Evolutionary conservation across 1,284 basidiomycete genomes (phyloP).

Genomic region (Apiotrichum montevideense): DNA sequence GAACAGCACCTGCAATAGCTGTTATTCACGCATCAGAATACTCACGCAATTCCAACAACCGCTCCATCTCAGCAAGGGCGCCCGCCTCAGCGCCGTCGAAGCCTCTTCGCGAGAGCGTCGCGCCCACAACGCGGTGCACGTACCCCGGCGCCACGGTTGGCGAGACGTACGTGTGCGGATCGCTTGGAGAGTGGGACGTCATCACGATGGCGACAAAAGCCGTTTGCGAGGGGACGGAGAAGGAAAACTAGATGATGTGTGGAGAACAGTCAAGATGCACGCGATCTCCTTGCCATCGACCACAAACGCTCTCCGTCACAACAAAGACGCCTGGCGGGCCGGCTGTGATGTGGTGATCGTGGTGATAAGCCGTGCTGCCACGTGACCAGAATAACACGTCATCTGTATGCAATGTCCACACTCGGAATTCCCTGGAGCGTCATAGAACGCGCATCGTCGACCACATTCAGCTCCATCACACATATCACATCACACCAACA

Average conservation of each 20-base stretch:
- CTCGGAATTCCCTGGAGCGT: not conserved
- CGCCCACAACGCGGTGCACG: slow-evolving; percentile 28
- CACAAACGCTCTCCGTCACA: no score
- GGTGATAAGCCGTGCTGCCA: no score
- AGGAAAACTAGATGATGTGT: not conserved
- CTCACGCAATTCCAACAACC: slow-evolving; percentile 37
- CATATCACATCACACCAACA: not conserved
- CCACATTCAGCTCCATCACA: not conserved
- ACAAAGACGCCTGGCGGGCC: no score
- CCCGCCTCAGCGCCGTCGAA: slow-evolving; percentile 41
- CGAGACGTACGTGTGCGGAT: slow-evolving; percentile 12
- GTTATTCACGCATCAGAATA: not conserved
- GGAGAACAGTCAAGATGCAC: no score
- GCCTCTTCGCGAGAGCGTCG: slow-evolving; percentile 25
- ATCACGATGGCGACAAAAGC: no score
- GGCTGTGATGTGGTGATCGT: no score
- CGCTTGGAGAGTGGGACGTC: slow-evolving; percentile 5
- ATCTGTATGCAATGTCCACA: not conserved
- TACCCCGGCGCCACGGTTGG: slow-evolving; percentile 22
- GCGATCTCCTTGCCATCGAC: no score
- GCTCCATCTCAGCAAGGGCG: slow-evolving; percentile 37
- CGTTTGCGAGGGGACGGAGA: no score
- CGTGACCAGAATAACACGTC: not conserved
- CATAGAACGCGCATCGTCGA: not conserved
- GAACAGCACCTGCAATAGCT: not conserved